phyloP scores from a whole-genome alignment of 768 basidiomycete genomes.

The Strobilomyces dryophilus region DNA sequence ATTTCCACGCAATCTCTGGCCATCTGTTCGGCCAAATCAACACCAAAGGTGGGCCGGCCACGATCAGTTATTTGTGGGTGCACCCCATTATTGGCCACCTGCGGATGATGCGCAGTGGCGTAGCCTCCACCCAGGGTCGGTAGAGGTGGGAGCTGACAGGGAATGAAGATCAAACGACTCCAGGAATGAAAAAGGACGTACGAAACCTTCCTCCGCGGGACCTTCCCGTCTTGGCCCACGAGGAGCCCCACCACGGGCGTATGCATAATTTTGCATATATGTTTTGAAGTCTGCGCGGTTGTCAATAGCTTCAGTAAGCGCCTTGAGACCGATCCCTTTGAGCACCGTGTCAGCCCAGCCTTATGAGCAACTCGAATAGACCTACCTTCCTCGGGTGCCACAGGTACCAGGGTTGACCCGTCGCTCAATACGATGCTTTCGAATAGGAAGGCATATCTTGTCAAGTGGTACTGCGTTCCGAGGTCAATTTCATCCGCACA shows the following conservation, averaged over 20 bases:
- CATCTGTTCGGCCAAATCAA: slow-evolving; percentile 93
- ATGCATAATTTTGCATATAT: slow-evolving; percentile 97
- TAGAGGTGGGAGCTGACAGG: slow-evolving; percentile 57
- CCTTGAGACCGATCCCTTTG: slow-evolving; percentile 71
- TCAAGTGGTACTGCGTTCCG: slow-evolving; percentile 96
- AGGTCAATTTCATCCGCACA: slow-evolving; percentile 94
- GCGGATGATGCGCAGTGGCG: slow-evolving; percentile 23
- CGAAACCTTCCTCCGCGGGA: slow-evolving; percentile 89
- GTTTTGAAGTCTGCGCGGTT: slow-evolving; percentile 92
- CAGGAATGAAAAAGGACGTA: slow-evolving; percentile 41
- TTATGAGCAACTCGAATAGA: not conserved
- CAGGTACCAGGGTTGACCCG: slow-evolving; percentile 76
- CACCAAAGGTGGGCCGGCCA: slow-evolving; percentile 83
- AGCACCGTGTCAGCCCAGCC: not conserved
- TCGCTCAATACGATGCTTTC: slow-evolving; percentile 90
- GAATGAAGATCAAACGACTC: slow-evolving; percentile 1
- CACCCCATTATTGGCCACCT: slow-evolving; percentile 24
- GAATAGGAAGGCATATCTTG: slow-evolving; percentile 90
- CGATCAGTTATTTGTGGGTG: slow-evolving; percentile 45
- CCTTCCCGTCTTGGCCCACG: slow-evolving; percentile 86
- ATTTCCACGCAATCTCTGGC: slow-evolving; percentile 86
- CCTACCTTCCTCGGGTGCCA: slow-evolving; percentile 65
- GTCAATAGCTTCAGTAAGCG: slow-evolving; percentile 87
- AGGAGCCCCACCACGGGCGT: slow-evolving; percentile 66
- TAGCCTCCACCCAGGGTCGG: slow-evolving; percentile 38